Conservation (phyloP, 768 basidiomycete species). For the Lactifluus hygrophoroides region DNA sequence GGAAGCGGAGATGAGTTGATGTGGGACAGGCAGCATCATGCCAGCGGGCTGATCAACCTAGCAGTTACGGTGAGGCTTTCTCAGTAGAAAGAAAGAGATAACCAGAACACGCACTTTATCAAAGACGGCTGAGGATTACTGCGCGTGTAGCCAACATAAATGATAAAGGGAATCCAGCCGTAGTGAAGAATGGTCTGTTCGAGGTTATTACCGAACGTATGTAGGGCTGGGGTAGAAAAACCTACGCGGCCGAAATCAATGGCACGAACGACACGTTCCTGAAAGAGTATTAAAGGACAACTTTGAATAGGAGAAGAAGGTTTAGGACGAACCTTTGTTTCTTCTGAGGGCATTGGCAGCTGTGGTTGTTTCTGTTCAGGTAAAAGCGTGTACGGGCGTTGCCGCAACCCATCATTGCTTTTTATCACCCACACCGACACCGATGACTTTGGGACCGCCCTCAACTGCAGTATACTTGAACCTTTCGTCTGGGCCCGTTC, state of each 20-base stretch:
- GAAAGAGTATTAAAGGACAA: not conserved
- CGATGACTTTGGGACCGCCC: conserved; percentile 40
- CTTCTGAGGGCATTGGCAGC: conserved; percentile 93
- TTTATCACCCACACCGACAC: too few species aligned
- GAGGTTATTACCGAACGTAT: conserved; percentile 1
- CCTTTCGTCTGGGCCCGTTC: conserved; percentile 25
- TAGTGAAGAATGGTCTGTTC: conserved; percentile 82
- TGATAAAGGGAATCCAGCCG: conserved; percentile 94
- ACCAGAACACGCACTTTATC: conserved; percentile 81
- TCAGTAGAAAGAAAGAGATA: not conserved
- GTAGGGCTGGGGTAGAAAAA: not conserved
- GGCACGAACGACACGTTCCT: conserved; percentile 80
- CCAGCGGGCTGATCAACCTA: conserved; percentile 91
- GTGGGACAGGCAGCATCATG: conserved; percentile 39
- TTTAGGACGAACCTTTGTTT: conserved; percentile 66
- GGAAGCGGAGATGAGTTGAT: conserved; percentile 23
- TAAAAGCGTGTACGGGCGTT: conserved; percentile 28
- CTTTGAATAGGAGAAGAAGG: not conserved
- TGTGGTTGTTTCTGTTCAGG: conserved; percentile 33
- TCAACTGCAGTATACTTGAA: conserved; percentile 40
- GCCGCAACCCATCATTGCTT: not conserved
- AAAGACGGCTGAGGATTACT: conserved; percentile 92
- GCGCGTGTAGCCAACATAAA: conserved; percentile 88
- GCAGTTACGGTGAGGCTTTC: not conserved
- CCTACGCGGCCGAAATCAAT: conserved; percentile 76